These are phyloP conservation scores for Pascua guehoae DNA, from an alignment of 1,284 basidiomycete species.

Conservation along the genomic window DNA sequence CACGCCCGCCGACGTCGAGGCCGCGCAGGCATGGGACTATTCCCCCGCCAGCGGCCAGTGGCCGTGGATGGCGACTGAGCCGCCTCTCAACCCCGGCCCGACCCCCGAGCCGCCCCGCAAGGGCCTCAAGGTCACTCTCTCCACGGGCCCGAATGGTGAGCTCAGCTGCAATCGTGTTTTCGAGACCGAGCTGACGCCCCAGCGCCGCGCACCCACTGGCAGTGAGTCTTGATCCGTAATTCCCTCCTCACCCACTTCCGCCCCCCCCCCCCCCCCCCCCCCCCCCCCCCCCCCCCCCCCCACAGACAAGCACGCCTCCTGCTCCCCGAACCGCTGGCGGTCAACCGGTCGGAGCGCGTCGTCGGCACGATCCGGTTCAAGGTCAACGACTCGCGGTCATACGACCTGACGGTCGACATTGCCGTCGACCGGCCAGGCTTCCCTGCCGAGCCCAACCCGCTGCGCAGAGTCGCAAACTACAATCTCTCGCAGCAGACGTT, in stretches of 20 bases:
- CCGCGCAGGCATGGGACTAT: constrained; percentile 31
- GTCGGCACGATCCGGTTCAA: constrained; percentile 35
- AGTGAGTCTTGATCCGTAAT: constrained; percentile 22
- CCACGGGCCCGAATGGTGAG: constrained; percentile 45
- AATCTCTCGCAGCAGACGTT: constrained; percentile 46
- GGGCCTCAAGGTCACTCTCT: constrained; percentile 41
- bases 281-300: too few relatives aligned
- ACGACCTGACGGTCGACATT: constrained; percentile 44
- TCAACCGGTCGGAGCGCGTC: constrained; percentile 44
- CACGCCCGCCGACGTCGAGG: constrained; percentile 7
- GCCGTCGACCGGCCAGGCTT: constrained; percentile 33
- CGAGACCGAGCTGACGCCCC: neutral
- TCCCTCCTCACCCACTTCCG: too few relatives aligned
- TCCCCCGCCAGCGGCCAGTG: constrained; percentile 26
- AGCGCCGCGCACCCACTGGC: constrained; percentile 48
- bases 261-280: too few relatives aligned
- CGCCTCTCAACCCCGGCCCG: constrained; percentile 41
- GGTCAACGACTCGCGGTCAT: constrained; percentile 45
- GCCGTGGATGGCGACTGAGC: constrained; percentile 39
- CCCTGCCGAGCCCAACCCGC: constrained; percentile 24
- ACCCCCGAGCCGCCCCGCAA: constrained; percentile 37
- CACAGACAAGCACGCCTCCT: constrained; percentile 40
- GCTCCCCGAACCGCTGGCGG: constrained; percentile 48
- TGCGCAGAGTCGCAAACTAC: constrained; percentile 35
- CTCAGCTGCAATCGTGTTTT: too few relatives aligned